Base-by-base conservation (phyloP, 1,139 yeast species). In the Pneumocystis sp. region DNA sequence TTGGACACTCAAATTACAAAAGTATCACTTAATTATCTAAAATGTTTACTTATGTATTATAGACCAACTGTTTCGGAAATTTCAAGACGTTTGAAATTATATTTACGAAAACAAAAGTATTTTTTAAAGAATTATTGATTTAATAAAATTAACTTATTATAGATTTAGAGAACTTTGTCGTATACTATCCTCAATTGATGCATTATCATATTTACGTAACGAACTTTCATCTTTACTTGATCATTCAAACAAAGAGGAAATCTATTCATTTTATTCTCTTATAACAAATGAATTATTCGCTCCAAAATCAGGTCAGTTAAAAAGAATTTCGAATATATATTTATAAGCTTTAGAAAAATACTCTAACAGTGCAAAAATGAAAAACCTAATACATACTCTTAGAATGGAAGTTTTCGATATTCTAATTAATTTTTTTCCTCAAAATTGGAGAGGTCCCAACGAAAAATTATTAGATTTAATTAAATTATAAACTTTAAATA, bases 401-500 rank as follows among this genome's bases (percentile, higher is more conserved):
- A 50, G 57, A 50, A 50, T 50, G 57, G 57, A 50, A 50, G 57
- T 50, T 50, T 50, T 50, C n/a, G 57, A 50, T 50, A 50, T n/a
- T 50, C 12, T 50, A 50, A 50, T 50, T 25, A 29, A 10, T 29
- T 50, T 50, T 50, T 50, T 50, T 50, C 57, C 57, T 50, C 57
- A 50, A 50, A 50, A 50, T 25, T 50, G 57, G 57, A 50, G 57
- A 50, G 31, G 57, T 50, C 57, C 57, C 25, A 50, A 50, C 7
- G 57, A 50, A 50, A 50, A 25, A 25, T 50, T 50, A 25, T 12
- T 50, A 50, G 57, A 50, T 50, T 29, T 50, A 50, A 50, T 50
- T 25, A 50, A 50, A 15, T 21, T 50, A 50, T 50, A 50, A 40
- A 50, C 57, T 10, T 50, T 50, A 50, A 29, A 50, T 50, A 50